Conservation (phyloP, 805 yeast species). For the Suhomyces tanzawaensis region DNA sequence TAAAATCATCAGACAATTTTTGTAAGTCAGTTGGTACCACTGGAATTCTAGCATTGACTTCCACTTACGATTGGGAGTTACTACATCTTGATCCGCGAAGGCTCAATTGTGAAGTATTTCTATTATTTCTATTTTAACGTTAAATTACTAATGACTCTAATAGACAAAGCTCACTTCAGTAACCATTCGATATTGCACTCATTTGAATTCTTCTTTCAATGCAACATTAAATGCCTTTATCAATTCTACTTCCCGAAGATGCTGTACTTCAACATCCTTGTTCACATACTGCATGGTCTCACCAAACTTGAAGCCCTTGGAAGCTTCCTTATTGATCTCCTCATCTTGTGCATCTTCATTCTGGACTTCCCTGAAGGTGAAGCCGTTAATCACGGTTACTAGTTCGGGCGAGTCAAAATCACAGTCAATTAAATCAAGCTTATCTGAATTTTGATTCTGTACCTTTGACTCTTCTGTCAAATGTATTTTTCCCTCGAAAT, state of each 20-base stretch:
- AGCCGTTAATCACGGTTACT: slow-evolving; percentile 5
- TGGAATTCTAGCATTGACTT: no score
- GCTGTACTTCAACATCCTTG: slow-evolving; percentile 1
- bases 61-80: no score
- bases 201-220: slow-evolving; percentile 1
- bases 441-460: slow-evolving; percentile 7
- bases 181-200: no score
- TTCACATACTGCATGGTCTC: slow-evolving; percentile 7
- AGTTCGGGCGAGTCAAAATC: slow-evolving; percentile 28
- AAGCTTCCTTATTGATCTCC: not conserved
- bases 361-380: not conserved
- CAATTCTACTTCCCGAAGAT: slow-evolving; percentile 1
- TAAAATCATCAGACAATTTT: not conserved
- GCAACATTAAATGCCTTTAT: slow-evolving; percentile 4
- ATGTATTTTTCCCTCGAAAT: slow-evolving; percentile 17
- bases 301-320: not conserved
- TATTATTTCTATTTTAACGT: no score
- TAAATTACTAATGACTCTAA: no score
- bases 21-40: not conserved
- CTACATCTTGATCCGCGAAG: no score
- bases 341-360: not conserved
- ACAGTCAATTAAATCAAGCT: slow-evolving; percentile 20
- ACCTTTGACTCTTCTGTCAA: slow-evolving; percentile 14
- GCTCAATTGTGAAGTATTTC: no score
- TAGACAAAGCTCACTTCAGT: no score